Conservation (phyloP, 345 rosid species). For the Pugionium dolabratum region DNA sequence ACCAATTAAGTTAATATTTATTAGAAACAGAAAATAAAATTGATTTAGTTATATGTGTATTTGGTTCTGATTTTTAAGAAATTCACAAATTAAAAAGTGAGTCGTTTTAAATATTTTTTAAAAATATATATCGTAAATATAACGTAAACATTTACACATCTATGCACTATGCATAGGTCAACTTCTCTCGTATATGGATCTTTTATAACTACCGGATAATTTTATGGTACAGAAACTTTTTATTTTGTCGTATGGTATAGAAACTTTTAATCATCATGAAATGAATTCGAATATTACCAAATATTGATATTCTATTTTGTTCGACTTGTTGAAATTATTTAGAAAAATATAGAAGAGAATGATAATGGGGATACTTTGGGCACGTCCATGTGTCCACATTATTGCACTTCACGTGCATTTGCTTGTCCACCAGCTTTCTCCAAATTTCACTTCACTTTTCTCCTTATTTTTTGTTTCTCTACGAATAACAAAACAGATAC, state of each 20-base stretch:
- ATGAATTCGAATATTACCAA: conserved; percentile 9
- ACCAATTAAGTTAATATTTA: not conserved
- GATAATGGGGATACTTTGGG: conserved; percentile 40
- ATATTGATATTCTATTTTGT: not conserved
- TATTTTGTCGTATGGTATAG: not conserved
- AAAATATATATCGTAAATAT: too few relatives aligned
- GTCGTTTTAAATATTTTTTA: too few relatives aligned
- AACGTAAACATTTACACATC: too few relatives aligned
- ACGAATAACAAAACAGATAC: conserved; percentile 11
- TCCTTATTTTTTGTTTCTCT: not conserved
- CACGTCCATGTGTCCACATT: conserved; percentile 43
- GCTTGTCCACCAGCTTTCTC: conserved; percentile 45
- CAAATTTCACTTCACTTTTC: conserved; percentile 37
- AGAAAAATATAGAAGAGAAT: conserved; percentile 27
- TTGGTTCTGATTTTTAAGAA: too few relatives aligned
- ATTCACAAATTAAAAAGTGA: too few relatives aligned
- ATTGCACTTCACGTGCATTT: conserved; percentile 45
- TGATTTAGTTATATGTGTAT: not conserved
- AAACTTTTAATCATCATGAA: conserved; percentile 1
- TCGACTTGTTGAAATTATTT: conserved; percentile 1
- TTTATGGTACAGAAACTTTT: too few relatives aligned
- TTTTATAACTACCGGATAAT: too few relatives aligned
- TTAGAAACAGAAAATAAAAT: not conserved
- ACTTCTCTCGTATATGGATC: too few relatives aligned
- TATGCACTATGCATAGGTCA: too few relatives aligned